Base-by-base conservation (phyloP, 371 early-diverging fungal species). In the Dichotomocladium elegans region DNA sequence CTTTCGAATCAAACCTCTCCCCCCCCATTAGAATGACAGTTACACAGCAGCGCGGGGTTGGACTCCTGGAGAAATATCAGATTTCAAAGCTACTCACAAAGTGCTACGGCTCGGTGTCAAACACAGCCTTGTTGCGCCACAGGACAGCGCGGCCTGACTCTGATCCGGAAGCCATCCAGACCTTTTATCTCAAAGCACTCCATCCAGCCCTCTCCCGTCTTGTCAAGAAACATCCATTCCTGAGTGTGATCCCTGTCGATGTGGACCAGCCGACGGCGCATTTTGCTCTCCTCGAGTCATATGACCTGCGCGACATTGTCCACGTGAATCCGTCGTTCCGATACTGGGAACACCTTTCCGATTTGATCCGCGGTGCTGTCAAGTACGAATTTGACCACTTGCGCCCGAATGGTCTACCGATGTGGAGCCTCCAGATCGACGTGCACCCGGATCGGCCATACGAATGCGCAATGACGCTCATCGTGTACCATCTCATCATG, bases 51-150 rank as follows among this genome's bases (percentile, higher is more conserved):
- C 42, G 57, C 31, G 31, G 21, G 21, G 52, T 74, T 2, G 72
- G 75, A 1, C 5, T 64, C 0, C 34, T 74, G 8, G 72, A 74
- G 41, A 74, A 74, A 28, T 74, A 66, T 29, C 75, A 74, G 30
- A 22, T 60, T 4, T 62, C 72, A 25, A 71, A 71, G 25, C 56
- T 56, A 1, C 22, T 74, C 4, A 51, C 53, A 2, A 22, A 59
- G 3, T 47, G 56, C 1, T 74, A 74, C 51, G 75, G 75, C 2
- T 64, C 55, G 11, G 61, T 71, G 26, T 55, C 29, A 10, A 7
- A 57, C 29, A 52, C 71, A 8, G 61, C 51, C 12, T 28, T 54
- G 25, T 33, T 74, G 11, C 26, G 48, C 4, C 63, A 68, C 9
- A 37, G 21, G 17, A 37, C 7, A 0, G 17, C 37, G 47, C 42